A percentile compares a stretch with the other conserved stretches of the same genome.
Evolutionary conservation across 306 rosid species (phyloP).

Genomic region (Albizia julibrissin): DNA sequence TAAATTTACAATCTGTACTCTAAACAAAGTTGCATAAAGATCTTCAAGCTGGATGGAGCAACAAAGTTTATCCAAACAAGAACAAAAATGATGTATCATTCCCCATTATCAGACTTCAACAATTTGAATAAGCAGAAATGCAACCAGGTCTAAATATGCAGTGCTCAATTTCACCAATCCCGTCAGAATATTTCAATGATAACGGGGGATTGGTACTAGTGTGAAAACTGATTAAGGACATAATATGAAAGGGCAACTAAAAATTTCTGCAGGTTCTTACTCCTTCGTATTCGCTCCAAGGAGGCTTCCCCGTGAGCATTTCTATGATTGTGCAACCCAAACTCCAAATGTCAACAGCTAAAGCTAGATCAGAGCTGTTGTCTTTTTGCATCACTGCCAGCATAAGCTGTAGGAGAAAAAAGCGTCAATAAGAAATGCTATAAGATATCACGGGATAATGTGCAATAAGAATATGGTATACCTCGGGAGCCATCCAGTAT

Average conservation of each 20-base stretch:
- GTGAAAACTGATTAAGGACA: background rate
- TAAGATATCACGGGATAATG: background rate
- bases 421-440: constrained; percentile 27
- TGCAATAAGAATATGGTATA: constrained; percentile 38
- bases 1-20: constrained; percentile 22
- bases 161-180: constrained; percentile 2
- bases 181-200: background rate
- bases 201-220: background rate
- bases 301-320: constrained; percentile 95
- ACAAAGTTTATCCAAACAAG: constrained; percentile 8
- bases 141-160: constrained; percentile 13
- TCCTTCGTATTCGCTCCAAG: constrained; percentile 97
- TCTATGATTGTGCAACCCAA: constrained; percentile 96
- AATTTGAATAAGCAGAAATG: background rate
- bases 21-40: constrained; percentile 9
- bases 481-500: constrained; percentile 99
- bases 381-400: constrained; percentile 80
- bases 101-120: constrained; percentile 7
- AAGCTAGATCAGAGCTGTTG: constrained; percentile 78
- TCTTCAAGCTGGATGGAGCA: constrained; percentile 15
- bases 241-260: constrained; percentile 2
- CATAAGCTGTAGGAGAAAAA: constrained; percentile 64
- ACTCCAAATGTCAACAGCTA: constrained; percentile 96
- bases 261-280: constrained; percentile 46
- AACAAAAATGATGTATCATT: background rate